phyloP scores from a whole-genome alignment of 73 alveolate genomes.

The Paramecium sonneborni region DNA sequence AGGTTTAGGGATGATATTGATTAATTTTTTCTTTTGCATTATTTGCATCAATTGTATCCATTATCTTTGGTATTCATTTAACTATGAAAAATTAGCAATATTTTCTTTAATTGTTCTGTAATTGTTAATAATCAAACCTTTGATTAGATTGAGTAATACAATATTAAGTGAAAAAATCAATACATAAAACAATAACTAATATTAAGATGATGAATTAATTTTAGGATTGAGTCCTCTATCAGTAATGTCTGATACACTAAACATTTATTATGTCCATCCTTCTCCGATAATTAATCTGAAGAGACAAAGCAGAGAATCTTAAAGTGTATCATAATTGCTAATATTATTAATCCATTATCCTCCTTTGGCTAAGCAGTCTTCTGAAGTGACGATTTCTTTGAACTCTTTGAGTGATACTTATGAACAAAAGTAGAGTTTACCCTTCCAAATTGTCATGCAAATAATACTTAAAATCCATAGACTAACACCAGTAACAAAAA shows the following conservation, averaged over 20 bases:
- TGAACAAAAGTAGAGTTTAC: neutral
- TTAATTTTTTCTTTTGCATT: neutral
- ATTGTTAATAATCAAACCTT: slow-evolving; percentile 70
- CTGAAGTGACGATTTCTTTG: neutral
- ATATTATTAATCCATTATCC: slow-evolving; percentile 72
- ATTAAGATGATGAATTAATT: neutral
- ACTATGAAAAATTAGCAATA: slow-evolving; percentile 17
- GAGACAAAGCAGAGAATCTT: slow-evolving; percentile 56
- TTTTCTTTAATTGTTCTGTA: slow-evolving; percentile 70
- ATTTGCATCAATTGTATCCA: neutral
- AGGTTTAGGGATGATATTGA: neutral
- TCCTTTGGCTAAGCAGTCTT: slow-evolving; percentile 51
- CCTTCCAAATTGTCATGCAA: slow-evolving; percentile 24
- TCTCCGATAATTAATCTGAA: slow-evolving; percentile 62
- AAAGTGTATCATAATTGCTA: slow-evolving; percentile 68
- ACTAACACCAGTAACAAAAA: neutral
- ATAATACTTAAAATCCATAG: neutral
- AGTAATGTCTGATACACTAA: slow-evolving; percentile 9
- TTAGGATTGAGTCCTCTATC: slow-evolving; percentile 57
- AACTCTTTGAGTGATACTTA: neutral
- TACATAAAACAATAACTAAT: slow-evolving; percentile 48
- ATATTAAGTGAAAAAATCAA: slow-evolving; percentile 19
- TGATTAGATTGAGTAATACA: slow-evolving; percentile 62
- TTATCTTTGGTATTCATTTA: neutral
- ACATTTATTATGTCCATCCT: slow-evolving; percentile 68